phyloP scores from a whole-genome alignment of 2,329 filamentous ascomycete species.

The Penicillium sclerotigenum region DNA sequence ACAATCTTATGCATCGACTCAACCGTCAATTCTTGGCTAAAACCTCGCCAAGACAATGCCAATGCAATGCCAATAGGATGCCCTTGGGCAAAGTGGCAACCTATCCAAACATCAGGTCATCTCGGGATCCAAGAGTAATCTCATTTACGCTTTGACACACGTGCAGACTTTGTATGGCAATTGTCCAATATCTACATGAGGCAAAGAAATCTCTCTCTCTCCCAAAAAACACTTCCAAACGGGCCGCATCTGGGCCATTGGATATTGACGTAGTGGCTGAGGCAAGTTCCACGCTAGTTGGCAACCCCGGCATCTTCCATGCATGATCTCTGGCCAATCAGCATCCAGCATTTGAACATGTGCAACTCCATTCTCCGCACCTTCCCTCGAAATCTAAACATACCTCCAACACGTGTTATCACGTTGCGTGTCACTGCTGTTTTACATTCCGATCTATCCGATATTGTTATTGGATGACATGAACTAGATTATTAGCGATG shows the following conservation, averaged over 20 bases:
- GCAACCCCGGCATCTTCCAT: not conserved
- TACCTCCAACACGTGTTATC: conserved; percentile 3
- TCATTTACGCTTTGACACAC: not conserved
- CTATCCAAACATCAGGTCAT: not conserved
- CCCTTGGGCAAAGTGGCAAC: not conserved
- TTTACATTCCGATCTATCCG: not conserved
- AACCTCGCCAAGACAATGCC: not conserved
- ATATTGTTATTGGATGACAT: not conserved
- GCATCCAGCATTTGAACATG: conserved; percentile 7
- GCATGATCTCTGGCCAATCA: conserved; percentile 8
- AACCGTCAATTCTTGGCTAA: not conserved
- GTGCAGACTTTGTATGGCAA: not conserved
- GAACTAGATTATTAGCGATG: not conserved
- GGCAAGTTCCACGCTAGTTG: not conserved
- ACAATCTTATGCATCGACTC: not conserved
- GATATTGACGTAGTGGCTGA: conserved; percentile 6
- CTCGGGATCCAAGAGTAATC: not conserved
- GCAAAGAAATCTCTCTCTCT: not conserved
- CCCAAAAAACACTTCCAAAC: not conserved
- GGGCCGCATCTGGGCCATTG: conserved; percentile 1
- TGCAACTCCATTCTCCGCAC: conserved; percentile 12
- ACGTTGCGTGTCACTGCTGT: not conserved
- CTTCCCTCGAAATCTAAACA: not conserved
- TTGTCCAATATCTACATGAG: not conserved
- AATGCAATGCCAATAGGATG: not conserved